These are phyloP conservation scores for Yamadazyma sp. DNA, from an alignment of 1,139 yeast species.

Conservation along the genomic window DNA sequence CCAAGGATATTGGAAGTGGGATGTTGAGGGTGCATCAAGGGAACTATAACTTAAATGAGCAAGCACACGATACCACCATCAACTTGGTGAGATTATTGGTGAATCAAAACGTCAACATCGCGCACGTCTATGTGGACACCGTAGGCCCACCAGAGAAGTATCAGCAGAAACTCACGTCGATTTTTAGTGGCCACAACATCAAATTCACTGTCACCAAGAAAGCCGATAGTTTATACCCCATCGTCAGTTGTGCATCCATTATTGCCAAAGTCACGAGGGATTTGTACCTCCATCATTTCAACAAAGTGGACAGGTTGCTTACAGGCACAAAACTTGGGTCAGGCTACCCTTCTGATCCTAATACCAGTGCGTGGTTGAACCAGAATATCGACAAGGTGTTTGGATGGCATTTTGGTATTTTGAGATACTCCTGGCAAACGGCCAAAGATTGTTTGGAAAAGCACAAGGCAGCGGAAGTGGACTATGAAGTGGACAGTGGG, in stretches of 20 bases:
- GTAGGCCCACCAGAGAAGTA: slow-evolving; percentile 93
- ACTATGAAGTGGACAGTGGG: slow-evolving; percentile 29
- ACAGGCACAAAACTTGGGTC: slow-evolving; percentile 61
- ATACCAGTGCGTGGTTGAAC: slow-evolving; percentile 72
- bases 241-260: slow-evolving; percentile 94
- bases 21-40: slow-evolving; percentile 69
- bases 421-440: slow-evolving; percentile 94
- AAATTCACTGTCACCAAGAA: slow-evolving; percentile 88
- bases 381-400: slow-evolving; percentile 64
- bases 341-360: slow-evolving; percentile 94
- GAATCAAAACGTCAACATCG: slow-evolving; percentile 59
- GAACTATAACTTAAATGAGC: slow-evolving; percentile 82
- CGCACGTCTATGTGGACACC: slow-evolving; percentile 84
- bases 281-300: slow-evolving; percentile 50
- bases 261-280: slow-evolving; percentile 97
- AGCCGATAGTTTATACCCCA: slow-evolving; percentile 92
- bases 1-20: slow-evolving; percentile 82
- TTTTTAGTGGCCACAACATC: slow-evolving; percentile 59
- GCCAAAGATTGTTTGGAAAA: slow-evolving; percentile 69
- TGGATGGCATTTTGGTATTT: slow-evolving; percentile 80
- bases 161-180: slow-evolving; percentile 65
- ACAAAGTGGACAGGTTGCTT: slow-evolving; percentile 19
- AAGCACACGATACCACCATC: slow-evolving; percentile 94
- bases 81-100: slow-evolving; percentile 63
- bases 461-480: slow-evolving; percentile 44